These are phyloP conservation scores for Curvularia spicifera DNA, from an alignment of 2,329 filamentous ascomycete genomes.

Conservation along the genomic window DNA sequence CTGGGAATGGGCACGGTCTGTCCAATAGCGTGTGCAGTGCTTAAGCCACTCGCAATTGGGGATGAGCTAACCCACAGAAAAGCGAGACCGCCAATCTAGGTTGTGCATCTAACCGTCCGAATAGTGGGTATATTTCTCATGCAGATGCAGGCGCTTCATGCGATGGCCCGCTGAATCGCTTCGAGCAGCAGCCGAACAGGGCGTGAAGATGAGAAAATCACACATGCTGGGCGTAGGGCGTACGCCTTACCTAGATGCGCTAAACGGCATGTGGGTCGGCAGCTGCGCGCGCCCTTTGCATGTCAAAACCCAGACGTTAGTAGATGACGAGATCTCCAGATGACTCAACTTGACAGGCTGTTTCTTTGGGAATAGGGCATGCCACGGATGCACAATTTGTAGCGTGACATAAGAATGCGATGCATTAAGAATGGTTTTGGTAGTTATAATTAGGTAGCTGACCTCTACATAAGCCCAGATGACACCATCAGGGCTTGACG, in stretches of 20 bases:
- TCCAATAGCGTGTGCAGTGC: not conserved
- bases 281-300: slow-evolving; percentile 12
- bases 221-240: slow-evolving; percentile 6
- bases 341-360: not conserved
- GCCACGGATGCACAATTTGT: no score
- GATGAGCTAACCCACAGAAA: not conserved
- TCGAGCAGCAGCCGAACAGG: not conserved
- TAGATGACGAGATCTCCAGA: not conserved
- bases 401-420: not conserved
- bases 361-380: not conserved
- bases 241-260: slow-evolving; percentile 6
- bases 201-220: not conserved
- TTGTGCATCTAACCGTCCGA: not conserved
- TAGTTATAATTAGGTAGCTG: not conserved
- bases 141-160: not conserved
- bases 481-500: slow-evolving; percentile 31
- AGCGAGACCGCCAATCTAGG: not conserved
- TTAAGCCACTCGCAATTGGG: not conserved
- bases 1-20: not conserved
- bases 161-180: not conserved
- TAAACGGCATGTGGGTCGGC: slow-evolving; percentile 5
- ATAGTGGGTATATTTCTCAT: no score
- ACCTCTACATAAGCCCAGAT: not conserved
- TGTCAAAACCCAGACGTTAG: slow-evolving; percentile 7
- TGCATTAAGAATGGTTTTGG: not conserved